Conservation (phyloP, 495 filamentous ascomycete genomes). For the Penicillium alfredii region DNA sequence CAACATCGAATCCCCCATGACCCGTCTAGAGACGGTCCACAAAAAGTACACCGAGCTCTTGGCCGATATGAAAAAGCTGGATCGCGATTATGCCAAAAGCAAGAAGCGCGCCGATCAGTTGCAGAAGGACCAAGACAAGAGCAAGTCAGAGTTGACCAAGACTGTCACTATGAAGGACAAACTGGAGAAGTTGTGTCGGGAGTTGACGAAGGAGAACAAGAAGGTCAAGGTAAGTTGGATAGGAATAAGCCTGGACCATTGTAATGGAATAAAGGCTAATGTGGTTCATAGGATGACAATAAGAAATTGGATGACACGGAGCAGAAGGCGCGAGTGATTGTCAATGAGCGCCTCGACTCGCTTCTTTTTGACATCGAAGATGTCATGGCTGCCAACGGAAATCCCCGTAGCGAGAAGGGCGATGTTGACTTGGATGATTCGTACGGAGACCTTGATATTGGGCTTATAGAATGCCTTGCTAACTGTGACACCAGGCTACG, state of each 20-base stretch:
- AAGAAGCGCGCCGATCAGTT: constrained; percentile 92
- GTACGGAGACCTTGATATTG: no score
- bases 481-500: constrained; percentile 57
- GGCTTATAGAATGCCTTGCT: no score
- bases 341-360: constrained; percentile 74
- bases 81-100: constrained; percentile 88
- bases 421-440: constrained; percentile 82
- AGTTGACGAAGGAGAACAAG: constrained; percentile 93
- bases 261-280: no score
- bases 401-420: constrained; percentile 63
- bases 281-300: constrained; percentile 80
- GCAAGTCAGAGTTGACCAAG: constrained; percentile 79
- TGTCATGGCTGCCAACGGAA: constrained; percentile 71
- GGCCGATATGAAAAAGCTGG: constrained; percentile 88
- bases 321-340: constrained; percentile 69
- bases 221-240: constrained; percentile 71
- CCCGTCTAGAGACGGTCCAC: constrained; percentile 76
- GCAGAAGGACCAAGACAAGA: constrained; percentile 93
- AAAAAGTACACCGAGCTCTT: constrained; percentile 88
- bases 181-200: constrained; percentile 87
- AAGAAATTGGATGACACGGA: constrained; percentile 79
- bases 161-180: constrained; percentile 85
- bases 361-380: constrained; percentile 76
- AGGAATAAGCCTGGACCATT: constrained; percentile 1
- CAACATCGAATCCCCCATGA: constrained; percentile 68